Evolutionary conservation across 1,139 yeast genomes (phyloP).

Genomic region (Scheffersomyces lignicola): DNA sequence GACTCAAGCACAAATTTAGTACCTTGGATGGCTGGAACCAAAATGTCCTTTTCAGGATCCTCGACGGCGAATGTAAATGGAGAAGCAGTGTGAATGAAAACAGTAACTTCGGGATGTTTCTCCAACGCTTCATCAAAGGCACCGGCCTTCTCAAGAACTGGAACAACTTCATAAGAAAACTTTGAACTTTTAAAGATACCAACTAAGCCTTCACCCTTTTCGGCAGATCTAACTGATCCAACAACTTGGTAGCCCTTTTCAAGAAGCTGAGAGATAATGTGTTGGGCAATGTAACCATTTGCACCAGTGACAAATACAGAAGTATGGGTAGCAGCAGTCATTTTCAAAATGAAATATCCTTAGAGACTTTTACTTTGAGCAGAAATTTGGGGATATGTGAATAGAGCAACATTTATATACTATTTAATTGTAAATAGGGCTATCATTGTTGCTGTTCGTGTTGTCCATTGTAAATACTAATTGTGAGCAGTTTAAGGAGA

Average conservation of each 20-base stretch:
- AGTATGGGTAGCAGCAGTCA: slow-evolving; percentile 9
- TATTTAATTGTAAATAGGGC: no score
- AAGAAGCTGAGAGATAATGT: slow-evolving; percentile 25
- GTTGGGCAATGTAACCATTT: slow-evolving; percentile 53
- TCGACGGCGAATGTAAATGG: slow-evolving; percentile 21
- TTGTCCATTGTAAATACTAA: no score
- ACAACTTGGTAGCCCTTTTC: slow-evolving; percentile 23
- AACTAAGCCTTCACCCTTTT: slow-evolving; percentile 22
- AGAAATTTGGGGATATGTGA: no score
- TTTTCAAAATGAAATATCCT: no score
- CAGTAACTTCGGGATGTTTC: slow-evolving; percentile 24
- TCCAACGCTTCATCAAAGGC: slow-evolving; percentile 30
- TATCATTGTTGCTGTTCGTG: no score
- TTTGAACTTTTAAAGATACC: slow-evolving; percentile 36
- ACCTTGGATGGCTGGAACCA: slow-evolving; percentile 35
- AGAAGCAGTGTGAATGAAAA: slow-evolving; percentile 30
- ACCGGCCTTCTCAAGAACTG: slow-evolving; percentile 44
- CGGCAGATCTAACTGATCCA: slow-evolving; percentile 25
- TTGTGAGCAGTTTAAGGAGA: no score
- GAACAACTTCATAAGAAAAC: slow-evolving; percentile 47
- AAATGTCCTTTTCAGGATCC: slow-evolving; percentile 27
- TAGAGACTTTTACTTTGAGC: no score
- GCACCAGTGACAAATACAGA: slow-evolving; percentile 55
- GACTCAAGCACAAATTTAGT: slow-evolving; percentile 27
- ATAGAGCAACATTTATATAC: no score